Evolutionary conservation across 768 basidiomycete species (phyloP), one percentile per base, ranked within the genome.

Genomic region (Auricularia heimuer): DNA sequence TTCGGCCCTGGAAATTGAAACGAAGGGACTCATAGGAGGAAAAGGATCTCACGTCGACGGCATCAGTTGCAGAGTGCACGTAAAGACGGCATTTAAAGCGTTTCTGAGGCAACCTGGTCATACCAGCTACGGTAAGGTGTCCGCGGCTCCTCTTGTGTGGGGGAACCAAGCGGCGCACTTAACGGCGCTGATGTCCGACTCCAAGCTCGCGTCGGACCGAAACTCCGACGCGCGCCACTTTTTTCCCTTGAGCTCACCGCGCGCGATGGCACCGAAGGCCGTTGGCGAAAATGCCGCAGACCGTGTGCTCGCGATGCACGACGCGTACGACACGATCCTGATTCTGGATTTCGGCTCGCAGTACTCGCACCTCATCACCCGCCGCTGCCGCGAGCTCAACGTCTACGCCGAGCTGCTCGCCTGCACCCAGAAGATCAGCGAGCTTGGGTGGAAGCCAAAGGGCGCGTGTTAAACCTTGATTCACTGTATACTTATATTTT

Each of bases 341-440:
- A 97, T 98, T 71, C 80, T 98, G 39, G 96, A 98, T 76, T 98
- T 98, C 76, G 96, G 96, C 63, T 97, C 94, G 54, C 74, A 96
- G 94, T 96, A 96, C 76, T 95, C 95, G 69, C 97, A 98, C 80
- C 80, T 99, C 68, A 98, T 98, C 75, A 97, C 95, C 6, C 80
- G 97, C 73, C 83, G 97, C 85, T 98, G 96, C 83, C 88, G 97
- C 73, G 97, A 99, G 76, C 83, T 94, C 72, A 92, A 93, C 64
- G 93, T 99, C 64, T 98, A 98, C 73, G 96, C 96, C 62, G 97
- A 99, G 79, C 82, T 99, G 72, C 85, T 97, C 84, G 94, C 97
- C 33, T 99, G 97, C 75, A 99, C 97, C 1, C 88, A 89, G 35
- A 90, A 89, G 76, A 81, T 98, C 66, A 81, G 83, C 67, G 93